These are phyloP conservation scores for Dittrichia graveolens DNA, from an alignment of 129 eudicot genomes.

Conservation along the genomic window DNA sequence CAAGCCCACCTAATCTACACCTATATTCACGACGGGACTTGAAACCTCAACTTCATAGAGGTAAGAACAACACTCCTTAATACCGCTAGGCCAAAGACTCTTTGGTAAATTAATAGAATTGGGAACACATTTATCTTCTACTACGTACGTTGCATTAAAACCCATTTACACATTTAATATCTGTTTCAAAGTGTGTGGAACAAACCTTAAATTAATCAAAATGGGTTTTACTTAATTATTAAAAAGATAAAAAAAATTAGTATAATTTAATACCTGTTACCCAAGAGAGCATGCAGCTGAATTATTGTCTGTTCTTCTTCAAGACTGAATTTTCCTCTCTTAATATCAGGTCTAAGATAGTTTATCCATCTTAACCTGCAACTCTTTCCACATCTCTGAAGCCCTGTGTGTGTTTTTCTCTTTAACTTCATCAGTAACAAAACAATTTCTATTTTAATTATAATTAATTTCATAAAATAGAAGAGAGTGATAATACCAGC, in stretches of 20 bases:
- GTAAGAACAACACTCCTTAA: no score
- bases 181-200: not conserved
- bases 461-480: not conserved
- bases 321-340: conserved; percentile 89
- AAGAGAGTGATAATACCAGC: conserved; percentile 50
- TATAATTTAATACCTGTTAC: conserved; percentile 65
- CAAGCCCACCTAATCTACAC: no score
- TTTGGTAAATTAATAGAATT: no score
- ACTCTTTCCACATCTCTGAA: conserved; percentile 94
- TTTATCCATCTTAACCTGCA: conserved; percentile 94
- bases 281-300: conserved; percentile 97
- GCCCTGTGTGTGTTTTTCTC: conserved; percentile 46
- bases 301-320: conserved; percentile 95
- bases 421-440: not conserved
- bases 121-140: not conserved
- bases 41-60: no score
- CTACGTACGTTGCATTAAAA: conserved; percentile 3
- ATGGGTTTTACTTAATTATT: not conserved
- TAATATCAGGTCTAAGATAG: conserved; percentile 87
- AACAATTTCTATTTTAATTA: not conserved
- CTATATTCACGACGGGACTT: no score
- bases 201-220: not conserved
- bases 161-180: not conserved
- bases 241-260: not conserved
- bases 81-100: no score